Base-by-base conservation (phyloP, 1,139 yeast species). In the Kurtzmaniella quercitrusa region DNA sequence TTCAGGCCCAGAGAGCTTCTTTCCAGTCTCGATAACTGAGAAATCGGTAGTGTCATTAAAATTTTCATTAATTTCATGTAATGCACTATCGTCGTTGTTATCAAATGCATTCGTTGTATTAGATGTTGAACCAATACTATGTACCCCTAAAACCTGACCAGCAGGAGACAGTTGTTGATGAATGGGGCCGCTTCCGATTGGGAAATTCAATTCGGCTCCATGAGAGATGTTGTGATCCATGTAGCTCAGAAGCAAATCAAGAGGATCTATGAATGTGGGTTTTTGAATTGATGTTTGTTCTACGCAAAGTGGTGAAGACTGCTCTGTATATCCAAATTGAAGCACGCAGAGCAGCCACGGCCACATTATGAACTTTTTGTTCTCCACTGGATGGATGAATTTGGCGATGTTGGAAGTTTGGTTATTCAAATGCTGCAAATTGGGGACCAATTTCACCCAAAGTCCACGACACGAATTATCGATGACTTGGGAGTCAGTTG, bases 371-470 rank as follows among this genome's bases (percentile, higher is more conserved):
- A 69, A 79, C 54, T 82, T 81, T 31, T 70, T 71, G 53, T 81
- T 81, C 11, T 72, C 74, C 1, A 74, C 80, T 3, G 70, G 65
- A 52, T 75, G 79, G 39, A 79, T 62, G 47, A 60, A 85, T 31
- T 73, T 69, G 10, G 89, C 67, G 2, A 85, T 73, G n/a, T 70
- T 70, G 0, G 89, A 82, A 0, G 90, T 81, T 49, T 81, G 76
- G 33, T 83, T 85, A 58, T 81, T 84, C 47, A 84, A 67, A 57
- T 83, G 90, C 48, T 75, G 77, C 44, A 85, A 58, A 52, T 83
- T 81, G 2, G 93, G 91, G 8, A 82, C 70, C 17, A 85, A 60
- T 57, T 79, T 82, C 14, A 85, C 73, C 93, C 93, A 85, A 45
- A 68, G 17, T 9, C 18, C 18, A 9, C 8, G 17, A n/a, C 18